phyloP scores from a whole-genome alignment of 140 eudicot species.

The Erigeron philadelphicus region DNA sequence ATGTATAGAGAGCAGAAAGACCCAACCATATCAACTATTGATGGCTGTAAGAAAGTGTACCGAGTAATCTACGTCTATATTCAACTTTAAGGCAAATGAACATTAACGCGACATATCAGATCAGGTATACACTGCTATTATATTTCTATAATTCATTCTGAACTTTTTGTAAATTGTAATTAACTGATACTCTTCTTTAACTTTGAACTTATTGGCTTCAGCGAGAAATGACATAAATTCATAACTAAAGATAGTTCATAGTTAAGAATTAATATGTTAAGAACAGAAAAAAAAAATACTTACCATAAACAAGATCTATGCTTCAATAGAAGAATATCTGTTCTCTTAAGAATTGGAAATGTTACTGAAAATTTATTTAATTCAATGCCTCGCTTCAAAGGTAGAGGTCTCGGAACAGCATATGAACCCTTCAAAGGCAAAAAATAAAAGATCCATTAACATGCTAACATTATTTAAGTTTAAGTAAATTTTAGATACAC shows the following conservation, averaged over 20 bases:
- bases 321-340: constrained; percentile 43
- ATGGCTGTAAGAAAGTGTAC: not conserved
- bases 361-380: constrained; percentile 34
- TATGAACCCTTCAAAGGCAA: constrained; percentile 59
- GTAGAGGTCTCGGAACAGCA: constrained; percentile 49
- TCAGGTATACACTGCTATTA: not conserved
- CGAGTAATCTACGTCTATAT: not conserved
- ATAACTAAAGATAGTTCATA: too few species aligned
- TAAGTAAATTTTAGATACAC: too few species aligned
- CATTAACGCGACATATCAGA: not conserved
- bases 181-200: not conserved
- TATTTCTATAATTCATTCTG: not conserved
- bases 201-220: not conserved
- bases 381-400: constrained; percentile 44
- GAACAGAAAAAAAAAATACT: constrained; percentile 15
- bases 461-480: too few species aligned
- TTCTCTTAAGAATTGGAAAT: constrained; percentile 35
- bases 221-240: not conserved
- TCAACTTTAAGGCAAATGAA: constrained; percentile 6
- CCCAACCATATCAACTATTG: not conserved
- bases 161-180: too few species aligned
- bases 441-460: constrained; percentile 15
- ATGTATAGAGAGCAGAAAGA: too few species aligned
- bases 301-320: constrained; percentile 55
- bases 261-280: not conserved